Percentiles rank a stretch among this genome's conserved stretches.
Conservation (phyloP, 1,284 basidiomycete species). For the Fomitopsis palustris region DNA sequence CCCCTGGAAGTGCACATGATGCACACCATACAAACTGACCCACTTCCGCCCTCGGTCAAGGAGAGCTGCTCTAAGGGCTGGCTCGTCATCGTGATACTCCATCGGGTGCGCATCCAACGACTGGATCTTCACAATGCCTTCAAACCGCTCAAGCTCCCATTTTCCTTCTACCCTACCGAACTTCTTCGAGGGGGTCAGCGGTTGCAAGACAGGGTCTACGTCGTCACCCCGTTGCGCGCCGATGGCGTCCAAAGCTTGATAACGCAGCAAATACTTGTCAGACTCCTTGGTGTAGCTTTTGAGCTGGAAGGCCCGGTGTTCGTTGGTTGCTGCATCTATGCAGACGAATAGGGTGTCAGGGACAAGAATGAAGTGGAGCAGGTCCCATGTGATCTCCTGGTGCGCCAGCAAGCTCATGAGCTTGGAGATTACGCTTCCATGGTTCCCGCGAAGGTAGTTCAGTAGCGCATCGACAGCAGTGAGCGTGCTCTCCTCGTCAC, state of each 20-base stretch:
- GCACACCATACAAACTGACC: constrained; percentile 43
- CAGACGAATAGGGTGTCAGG: constrained; percentile 46
- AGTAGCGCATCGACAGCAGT: constrained; percentile 43
- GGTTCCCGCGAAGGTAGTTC: constrained; percentile 44
- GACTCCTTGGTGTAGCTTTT: background rate
- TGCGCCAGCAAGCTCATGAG: constrained; percentile 45
- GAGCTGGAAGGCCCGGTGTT: background rate
- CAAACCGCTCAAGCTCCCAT: background rate
- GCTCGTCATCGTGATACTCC: constrained; percentile 40
- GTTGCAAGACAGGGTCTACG: background rate
- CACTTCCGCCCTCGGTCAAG: constrained; percentile 49
- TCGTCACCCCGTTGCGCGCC: constrained; percentile 34
- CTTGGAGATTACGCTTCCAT: constrained; percentile 40
- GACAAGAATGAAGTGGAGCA: constrained; percentile 50
- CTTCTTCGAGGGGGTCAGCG: constrained; percentile 3
- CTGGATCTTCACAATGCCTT: constrained; percentile 45
- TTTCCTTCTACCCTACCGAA: background rate
- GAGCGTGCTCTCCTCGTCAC: constrained; percentile 33
- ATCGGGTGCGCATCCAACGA: constrained; percentile 49
- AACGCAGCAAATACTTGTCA: background rate
- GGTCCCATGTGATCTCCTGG: constrained; percentile 52
- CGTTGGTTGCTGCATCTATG: constrained; percentile 36
- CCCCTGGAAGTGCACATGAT: constrained; percentile 53
- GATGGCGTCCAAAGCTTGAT: constrained; percentile 21
- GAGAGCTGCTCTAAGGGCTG: constrained; percentile 34